Base-by-base conservation (phyloP, 306 rosid genomes). In the Castanopsis chinensis region DNA sequence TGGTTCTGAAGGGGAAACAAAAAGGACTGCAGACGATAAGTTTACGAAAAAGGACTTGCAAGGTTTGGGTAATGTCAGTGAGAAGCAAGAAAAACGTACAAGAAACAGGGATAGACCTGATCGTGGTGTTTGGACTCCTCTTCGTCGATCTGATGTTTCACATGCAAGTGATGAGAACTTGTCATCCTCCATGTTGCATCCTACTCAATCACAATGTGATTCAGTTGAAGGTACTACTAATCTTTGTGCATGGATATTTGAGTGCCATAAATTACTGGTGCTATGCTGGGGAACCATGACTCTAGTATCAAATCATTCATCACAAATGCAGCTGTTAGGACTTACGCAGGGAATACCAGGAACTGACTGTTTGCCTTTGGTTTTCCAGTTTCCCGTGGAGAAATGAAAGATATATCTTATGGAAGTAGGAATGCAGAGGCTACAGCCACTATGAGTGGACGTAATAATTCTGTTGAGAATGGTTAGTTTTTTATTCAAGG, bases 61-160 rank as follows among this genome's bases (percentile, higher is more conserved):
- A 87, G 90, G 89, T 78, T 55, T 71, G 79, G 77, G 82, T 83
- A 87, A 58, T 54, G 73, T 73, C 23, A 78, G 83, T 78, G 98
- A 92, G 73, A 95, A 89, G 86, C 88, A 87, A 72, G 98, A 93
- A 73, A 95, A 86, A 57, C 98, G 92, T 69, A 90, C 95, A 49
- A 89, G 96, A 87, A 90, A 91, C 81, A 94, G 90, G 89, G 99
- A 92, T 83, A 91, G 99, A 82, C 99, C 99, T 75, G 99, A 95
- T 84, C 98, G 96, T 52, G 97, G 97, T 82, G 97, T 95, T 73
- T 95, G 99, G 99, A 71, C 99, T 59, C 99, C 99, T 55, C 97
- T 93, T 80, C 96, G 85, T 60, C 97, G 92, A 53, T 87, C 94
- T 74, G 91, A 88, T 86, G 84, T 82, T 80, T 80, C 96, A 77